Conservation (phyloP, 78 protist species). For the Diacronema lutheri region DNA sequence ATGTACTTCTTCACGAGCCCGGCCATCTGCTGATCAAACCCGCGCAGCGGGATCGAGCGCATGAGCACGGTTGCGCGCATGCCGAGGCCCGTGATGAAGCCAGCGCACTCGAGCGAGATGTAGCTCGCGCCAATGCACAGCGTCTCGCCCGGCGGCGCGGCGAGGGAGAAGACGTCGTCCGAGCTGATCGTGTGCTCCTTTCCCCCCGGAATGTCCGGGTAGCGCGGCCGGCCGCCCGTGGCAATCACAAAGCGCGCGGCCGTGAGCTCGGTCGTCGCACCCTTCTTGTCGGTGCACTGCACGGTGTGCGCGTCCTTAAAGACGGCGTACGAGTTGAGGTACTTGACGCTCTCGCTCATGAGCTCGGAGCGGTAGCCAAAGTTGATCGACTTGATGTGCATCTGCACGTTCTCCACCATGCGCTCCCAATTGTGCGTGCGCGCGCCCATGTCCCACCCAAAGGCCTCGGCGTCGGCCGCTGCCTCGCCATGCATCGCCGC, state of each 20-base stretch:
- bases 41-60: constrained; percentile 81
- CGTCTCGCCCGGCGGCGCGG: constrained; percentile 80
- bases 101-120: constrained; percentile 93
- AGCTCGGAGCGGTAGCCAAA: constrained; percentile 77
- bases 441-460: constrained; percentile 66
- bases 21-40: constrained; percentile 86
- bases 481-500: constrained; percentile 62
- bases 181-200: constrained; percentile 75
- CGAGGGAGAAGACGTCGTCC: constrained; percentile 86
- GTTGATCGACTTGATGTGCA: constrained; percentile 81
- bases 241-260: constrained; percentile 67
- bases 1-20: constrained; percentile 59
- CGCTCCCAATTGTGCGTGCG: constrained; percentile 32
- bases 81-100: constrained; percentile 57
- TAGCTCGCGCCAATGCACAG: constrained; percentile 85
- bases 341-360: constrained; percentile 55
- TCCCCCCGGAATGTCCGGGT: constrained; percentile 75
- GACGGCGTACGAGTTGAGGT: constrained; percentile 76
- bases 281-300: constrained; percentile 21
- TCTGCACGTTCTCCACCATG: constrained; percentile 60
- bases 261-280: background rate
- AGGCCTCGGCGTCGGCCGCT: constrained; percentile 58
- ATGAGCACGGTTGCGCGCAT: constrained; percentile 54
- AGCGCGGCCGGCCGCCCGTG: constrained; percentile 82
- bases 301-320: constrained; percentile 78